Conservation (phyloP, 2,329 filamentous ascomycete genomes). For the Tolypocladium album region DNA sequence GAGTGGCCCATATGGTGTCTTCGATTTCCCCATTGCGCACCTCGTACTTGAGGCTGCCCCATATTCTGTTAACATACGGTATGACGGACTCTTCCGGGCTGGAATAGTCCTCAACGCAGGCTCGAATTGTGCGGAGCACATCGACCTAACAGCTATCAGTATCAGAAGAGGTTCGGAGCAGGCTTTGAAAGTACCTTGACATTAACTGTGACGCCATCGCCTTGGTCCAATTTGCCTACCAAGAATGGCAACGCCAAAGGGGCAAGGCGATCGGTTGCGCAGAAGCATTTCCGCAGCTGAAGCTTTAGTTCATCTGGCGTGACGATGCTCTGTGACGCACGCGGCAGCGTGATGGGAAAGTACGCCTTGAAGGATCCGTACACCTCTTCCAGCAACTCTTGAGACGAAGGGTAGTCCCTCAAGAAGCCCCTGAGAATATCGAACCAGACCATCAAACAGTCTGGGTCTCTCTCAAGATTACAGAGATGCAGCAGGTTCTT, state of each 20-base stretch:
- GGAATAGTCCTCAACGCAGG: constrained; percentile 39
- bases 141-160: constrained; percentile 29
- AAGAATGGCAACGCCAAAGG: constrained; percentile 40
- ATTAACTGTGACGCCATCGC: constrained; percentile 45
- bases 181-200: constrained; percentile 35
- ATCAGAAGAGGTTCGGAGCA: neutral
- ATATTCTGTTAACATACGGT: constrained; percentile 40
- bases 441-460: constrained; percentile 48
- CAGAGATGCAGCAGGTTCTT: constrained; percentile 39
- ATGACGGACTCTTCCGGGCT: constrained; percentile 33
- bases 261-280: constrained; percentile 35
- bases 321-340: constrained; percentile 38
- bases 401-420: constrained; percentile 30
- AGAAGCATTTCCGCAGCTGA: constrained; percentile 42
- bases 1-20: constrained; percentile 44
- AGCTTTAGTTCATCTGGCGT: constrained; percentile 47
- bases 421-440: constrained; percentile 35
- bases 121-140: constrained; percentile 43
- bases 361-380: constrained; percentile 49
- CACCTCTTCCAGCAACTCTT: constrained; percentile 35
- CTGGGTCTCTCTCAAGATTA: constrained; percentile 44
- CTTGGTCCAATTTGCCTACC: constrained; percentile 46
- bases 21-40: constrained; percentile 50
- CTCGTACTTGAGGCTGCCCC: constrained; percentile 52
- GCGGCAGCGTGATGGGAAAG: constrained; percentile 46